phyloP scores from a whole-genome alignment of 331 rosid genomes.

The Phaseolus coccineus region DNA sequence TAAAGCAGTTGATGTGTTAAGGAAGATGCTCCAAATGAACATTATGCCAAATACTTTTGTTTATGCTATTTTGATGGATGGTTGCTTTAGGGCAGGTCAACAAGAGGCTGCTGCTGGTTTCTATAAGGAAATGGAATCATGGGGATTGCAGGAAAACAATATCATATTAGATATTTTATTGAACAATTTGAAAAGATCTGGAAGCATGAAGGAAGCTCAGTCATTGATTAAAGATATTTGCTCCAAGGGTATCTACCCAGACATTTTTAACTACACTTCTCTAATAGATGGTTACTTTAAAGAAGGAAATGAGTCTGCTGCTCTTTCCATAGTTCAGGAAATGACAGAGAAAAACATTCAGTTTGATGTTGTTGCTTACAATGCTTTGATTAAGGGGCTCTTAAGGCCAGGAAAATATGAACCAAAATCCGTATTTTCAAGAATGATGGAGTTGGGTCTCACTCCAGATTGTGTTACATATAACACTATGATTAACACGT shows the following conservation, averaged over 20 bases:
- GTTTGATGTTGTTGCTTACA: constrained; percentile 85
- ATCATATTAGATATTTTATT: constrained; percentile 74
- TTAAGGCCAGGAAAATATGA: constrained; percentile 78
- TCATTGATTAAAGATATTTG: constrained; percentile 62
- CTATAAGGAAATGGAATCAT: constrained; percentile 71
- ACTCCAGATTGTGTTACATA: constrained; percentile 80
- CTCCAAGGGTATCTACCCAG: constrained; percentile 73
- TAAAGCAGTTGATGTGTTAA: constrained; percentile 65
- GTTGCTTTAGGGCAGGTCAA: constrained; percentile 68
- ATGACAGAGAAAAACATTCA: constrained; percentile 65
- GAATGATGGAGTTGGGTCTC: constrained; percentile 75
- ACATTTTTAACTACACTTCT: constrained; percentile 77
- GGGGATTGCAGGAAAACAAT: constrained; percentile 71
- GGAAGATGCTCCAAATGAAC: constrained; percentile 66
- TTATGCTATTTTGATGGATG: constrained; percentile 74
- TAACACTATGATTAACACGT: constrained; percentile 73
- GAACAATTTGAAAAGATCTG: constrained; percentile 71
- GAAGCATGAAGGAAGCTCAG: constrained; percentile 74
- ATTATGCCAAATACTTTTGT: constrained; percentile 71
- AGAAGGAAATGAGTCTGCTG: constrained; percentile 68
- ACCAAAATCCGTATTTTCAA: constrained; percentile 63
- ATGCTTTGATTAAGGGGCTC: constrained; percentile 80
- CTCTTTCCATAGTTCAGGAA: constrained; percentile 75
- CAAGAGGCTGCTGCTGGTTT: constrained; percentile 67
- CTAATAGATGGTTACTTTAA: constrained; percentile 84